A percentile compares a stretch with the other conserved stretches of the same genome.
Conservation (phyloP, 257 asterid species). For the Primulina eburnea region DNA sequence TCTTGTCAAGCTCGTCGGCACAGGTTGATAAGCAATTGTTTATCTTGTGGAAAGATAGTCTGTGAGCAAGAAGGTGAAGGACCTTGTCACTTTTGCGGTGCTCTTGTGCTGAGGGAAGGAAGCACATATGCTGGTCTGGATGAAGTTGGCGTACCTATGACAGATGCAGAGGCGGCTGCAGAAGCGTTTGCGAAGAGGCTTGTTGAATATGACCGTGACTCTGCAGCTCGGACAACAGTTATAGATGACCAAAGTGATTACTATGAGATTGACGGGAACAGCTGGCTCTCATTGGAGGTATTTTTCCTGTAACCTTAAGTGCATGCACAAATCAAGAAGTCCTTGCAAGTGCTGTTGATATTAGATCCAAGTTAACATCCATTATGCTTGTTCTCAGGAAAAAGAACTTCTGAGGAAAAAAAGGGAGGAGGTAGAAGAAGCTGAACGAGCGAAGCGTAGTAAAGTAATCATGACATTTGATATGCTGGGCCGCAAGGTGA, state of each 20-base stretch:
- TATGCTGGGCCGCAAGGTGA: conserved; percentile 93
- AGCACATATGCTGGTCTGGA: conserved; percentile 86
- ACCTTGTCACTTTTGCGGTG: conserved; percentile 87
- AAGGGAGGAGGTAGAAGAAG: conserved; percentile 81
- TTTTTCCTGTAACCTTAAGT: conserved; percentile 7
- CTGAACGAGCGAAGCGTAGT: conserved; percentile 64
- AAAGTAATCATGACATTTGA: conserved; percentile 85
- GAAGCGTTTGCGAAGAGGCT: conserved; percentile 93
- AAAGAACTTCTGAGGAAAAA: conserved; percentile 77
- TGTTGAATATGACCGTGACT: conserved; percentile 87
- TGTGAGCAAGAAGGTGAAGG: conserved; percentile 99
- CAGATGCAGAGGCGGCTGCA: conserved; percentile 82
- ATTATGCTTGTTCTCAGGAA: conserved; percentile 48
- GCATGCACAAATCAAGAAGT: background rate
- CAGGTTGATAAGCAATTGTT: conserved; percentile 77
- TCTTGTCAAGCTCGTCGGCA: conserved; percentile 93
- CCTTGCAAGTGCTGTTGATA: background rate
- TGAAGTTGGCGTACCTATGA: conserved; percentile 41
- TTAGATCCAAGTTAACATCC: conserved; percentile 6
- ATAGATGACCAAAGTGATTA: conserved; percentile 98
- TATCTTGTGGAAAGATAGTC: conserved; percentile 93
- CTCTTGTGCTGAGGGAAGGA: conserved; percentile 86
- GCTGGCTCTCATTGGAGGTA: conserved; percentile 89
- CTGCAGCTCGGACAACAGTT: conserved; percentile 98
- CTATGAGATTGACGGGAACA: conserved; percentile 77